These are phyloP conservation scores for Dichotomopilus funicola DNA, from an alignment of 2,329 filamentous ascomycete genomes.

Conservation along the genomic window DNA sequence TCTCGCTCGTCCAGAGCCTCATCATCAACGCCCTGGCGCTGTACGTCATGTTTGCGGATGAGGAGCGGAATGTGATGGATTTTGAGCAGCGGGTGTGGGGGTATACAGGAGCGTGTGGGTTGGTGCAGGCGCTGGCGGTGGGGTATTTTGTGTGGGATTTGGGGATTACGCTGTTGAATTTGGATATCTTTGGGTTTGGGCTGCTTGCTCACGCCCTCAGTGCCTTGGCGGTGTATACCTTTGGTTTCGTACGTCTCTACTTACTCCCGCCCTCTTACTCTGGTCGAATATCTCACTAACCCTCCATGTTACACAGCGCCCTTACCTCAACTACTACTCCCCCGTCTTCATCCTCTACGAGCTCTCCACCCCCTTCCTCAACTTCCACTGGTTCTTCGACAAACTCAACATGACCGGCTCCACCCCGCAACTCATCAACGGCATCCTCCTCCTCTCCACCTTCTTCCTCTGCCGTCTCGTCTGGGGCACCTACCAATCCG, in stretches of 20 bases:
- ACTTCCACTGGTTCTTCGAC: conserved; percentile 89
- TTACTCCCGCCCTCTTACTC: conserved; percentile 2
- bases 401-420: conserved; percentile 76
- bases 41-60: conserved; percentile 63
- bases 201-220: conserved; percentile 71
- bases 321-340: conserved; percentile 79
- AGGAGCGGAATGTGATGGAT: conserved; percentile 60
- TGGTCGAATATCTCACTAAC: not conserved
- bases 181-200: conserved; percentile 68
- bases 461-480: conserved; percentile 74
- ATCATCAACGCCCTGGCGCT: conserved; percentile 68
- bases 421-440: conserved; percentile 68
- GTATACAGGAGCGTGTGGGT: conserved; percentile 63
- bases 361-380: conserved; percentile 76
- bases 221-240: conserved; percentile 65
- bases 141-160: conserved; percentile 86
- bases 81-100: conserved; percentile 67
- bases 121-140: conserved; percentile 69
- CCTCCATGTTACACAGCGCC: conserved; percentile 47
- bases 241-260: conserved; percentile 65
- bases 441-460: conserved; percentile 61
- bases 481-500: conserved; percentile 69
- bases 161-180: conserved; percentile 58
- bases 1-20: conserved; percentile 71
- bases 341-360: conserved; percentile 81